Conservation (phyloP, 176 grass and related monocot genomes). For the Lolium rigidum region DNA sequence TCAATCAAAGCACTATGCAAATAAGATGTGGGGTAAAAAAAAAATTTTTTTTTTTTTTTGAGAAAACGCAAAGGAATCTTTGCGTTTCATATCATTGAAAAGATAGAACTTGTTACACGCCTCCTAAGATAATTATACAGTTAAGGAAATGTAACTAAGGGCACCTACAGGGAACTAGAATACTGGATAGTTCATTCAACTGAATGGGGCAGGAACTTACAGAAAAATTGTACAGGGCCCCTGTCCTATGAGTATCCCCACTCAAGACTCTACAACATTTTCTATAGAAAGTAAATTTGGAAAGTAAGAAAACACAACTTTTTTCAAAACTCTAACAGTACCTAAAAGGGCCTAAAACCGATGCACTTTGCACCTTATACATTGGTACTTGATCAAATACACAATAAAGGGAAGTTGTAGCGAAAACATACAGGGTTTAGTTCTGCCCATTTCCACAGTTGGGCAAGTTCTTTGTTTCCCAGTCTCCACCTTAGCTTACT, state of each 20-base stretch:
- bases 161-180: conserved; percentile 3
- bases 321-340: background rate
- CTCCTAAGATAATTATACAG: background rate
- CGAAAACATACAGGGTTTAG: conserved; percentile 84
- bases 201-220: background rate
- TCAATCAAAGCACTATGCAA: background rate
- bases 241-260: background rate
- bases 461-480: conserved; percentile 91
- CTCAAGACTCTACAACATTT: conserved; percentile 11
- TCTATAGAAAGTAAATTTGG: conserved; percentile 7
- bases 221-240: conserved; percentile 6
- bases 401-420: conserved; percentile 25
- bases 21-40: too few relatives aligned
- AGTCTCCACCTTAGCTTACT: conserved; percentile 89
- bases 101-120: too few relatives aligned
- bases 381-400: background rate
- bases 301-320: background rate
- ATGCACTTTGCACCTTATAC: conserved; percentile 25
- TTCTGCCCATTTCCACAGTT: conserved; percentile 98
- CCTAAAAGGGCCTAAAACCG: background rate
- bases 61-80: too few relatives aligned
- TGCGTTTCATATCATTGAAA: too few relatives aligned
- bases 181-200: conserved; percentile 1
- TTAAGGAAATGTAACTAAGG: conserved; percentile 5
- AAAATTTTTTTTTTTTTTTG: too few relatives aligned